These are phyloP conservation scores for Quercus engelmannii DNA, from an alignment of 306 rosid genomes.

Conservation along the genomic window DNA sequence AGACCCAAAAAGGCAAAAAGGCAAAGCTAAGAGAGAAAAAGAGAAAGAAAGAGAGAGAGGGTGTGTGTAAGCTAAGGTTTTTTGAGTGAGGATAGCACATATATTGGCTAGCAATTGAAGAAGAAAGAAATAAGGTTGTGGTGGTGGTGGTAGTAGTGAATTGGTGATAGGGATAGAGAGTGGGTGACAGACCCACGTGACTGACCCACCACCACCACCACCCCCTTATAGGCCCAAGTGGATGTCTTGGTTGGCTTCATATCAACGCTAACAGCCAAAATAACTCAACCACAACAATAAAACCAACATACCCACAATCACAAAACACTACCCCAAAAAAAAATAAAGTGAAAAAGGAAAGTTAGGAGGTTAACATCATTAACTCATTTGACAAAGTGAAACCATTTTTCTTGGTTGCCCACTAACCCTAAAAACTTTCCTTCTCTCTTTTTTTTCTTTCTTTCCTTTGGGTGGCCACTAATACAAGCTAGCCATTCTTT, in stretches of 20 bases:
- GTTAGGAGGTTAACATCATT: slow-evolving; percentile 54
- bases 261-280: slow-evolving; percentile 89
- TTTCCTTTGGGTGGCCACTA: slow-evolving; percentile 20
- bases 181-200: slow-evolving; percentile 91
- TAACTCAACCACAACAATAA: slow-evolving; percentile 40
- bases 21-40: slow-evolving; percentile 19
- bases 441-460: not conserved
- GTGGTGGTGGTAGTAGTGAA: slow-evolving; percentile 28
- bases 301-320: slow-evolving; percentile 39
- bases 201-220: slow-evolving; percentile 53
- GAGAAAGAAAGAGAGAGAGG: slow-evolving; percentile 18
- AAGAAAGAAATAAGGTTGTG: not conserved
- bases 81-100: slow-evolving; percentile 43
- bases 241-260: slow-evolving; percentile 75
- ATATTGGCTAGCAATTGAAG: slow-evolving; percentile 45
- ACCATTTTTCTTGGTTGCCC: slow-evolving; percentile 41
- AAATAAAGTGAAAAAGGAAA: slow-evolving; percentile 11
- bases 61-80: not conserved
- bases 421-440: slow-evolving; percentile 16
- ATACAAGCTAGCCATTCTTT: slow-evolving; percentile 23
- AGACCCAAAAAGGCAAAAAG: slow-evolving; percentile 28
- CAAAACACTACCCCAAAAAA: slow-evolving; percentile 17
- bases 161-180: slow-evolving; percentile 29
- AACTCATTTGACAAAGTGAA: slow-evolving; percentile 57
- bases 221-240: slow-evolving; percentile 32